These are phyloP conservation scores for Exophiala aquamarina DNA, from an alignment of 2,329 filamentous ascomycete species.

Conservation along the genomic window DNA sequence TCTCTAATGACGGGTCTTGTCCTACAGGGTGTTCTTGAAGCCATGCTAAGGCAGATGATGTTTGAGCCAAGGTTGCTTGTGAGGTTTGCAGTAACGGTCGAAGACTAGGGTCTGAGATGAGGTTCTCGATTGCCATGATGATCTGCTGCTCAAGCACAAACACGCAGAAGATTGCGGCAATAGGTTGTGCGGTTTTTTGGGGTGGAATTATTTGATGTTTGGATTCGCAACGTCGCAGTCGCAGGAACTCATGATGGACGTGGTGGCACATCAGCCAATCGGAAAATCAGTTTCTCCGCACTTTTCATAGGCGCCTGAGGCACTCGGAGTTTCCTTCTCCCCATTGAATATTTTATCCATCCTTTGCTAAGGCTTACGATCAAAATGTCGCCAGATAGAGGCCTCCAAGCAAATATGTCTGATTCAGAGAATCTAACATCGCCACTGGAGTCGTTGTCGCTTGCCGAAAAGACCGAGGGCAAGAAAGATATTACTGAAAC, in stretches of 20 bases:
- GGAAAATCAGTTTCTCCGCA: constrained; percentile 3
- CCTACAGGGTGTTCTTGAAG: constrained; percentile 51
- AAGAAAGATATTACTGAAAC: neutral
- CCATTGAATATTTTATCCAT: too few relatives aligned
- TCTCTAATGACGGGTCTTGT: constrained; percentile 45
- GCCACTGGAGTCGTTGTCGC: neutral
- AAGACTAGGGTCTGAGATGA: constrained; percentile 66
- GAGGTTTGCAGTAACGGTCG: constrained; percentile 70
- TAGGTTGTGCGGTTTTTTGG: too few relatives aligned
- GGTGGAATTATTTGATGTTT: too few relatives aligned
- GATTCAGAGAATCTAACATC: neutral
- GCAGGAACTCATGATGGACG: too few relatives aligned
- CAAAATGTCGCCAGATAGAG: constrained; percentile 26
- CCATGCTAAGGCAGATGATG: constrained; percentile 59
- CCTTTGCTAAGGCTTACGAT: too few relatives aligned
- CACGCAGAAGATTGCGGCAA: too few relatives aligned
- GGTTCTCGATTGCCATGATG: constrained; percentile 55
- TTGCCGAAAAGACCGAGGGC: neutral
- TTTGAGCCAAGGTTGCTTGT: constrained; percentile 70
- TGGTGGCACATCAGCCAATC: too few relatives aligned
- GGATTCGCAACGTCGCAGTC: too few relatives aligned
- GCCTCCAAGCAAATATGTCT: constrained; percentile 6
- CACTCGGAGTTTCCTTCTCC: constrained; percentile 2
- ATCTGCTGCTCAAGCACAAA: neutral
- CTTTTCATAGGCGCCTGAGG: neutral